Evolutionary conservation across 2,329 filamentous ascomycete species (phyloP), one percentile per base, ranked within the genome.

Genomic region (Myriosclerotinia duriaeana): DNA sequence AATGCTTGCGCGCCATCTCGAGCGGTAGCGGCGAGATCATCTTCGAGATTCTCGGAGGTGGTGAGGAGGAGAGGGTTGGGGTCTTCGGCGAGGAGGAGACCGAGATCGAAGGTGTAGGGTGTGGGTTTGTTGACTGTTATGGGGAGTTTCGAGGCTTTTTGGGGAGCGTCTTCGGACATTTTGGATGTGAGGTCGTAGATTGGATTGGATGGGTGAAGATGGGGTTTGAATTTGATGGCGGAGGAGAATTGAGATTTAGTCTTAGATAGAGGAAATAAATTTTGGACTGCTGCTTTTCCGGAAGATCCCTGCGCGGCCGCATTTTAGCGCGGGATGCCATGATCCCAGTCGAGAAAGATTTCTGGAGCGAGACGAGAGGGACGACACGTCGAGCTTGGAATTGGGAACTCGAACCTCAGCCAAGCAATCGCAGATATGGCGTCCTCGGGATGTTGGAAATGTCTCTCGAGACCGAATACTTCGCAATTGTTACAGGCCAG

Each of bases 1-100:
- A 99, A 87, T 40, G 87, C 88, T 81, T 99, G 95, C 15, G 93
- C 92, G 78, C 92, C 93, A 79, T 97, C 92, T 75, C 93, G 91
- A 65, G 95, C 93, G 30, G 88, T 87, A 52, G 85, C 80, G 69
- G 89, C 84, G 68, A 98, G 88, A 67, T 86, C 85, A 38, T 83
- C 80, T 78, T 97, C 92, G 70, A 88, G 79, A 48, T 81, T 75
- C 40, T 78, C 70, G 64, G 73, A 67, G 68, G 79, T 79, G 61
- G 85, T 79, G 69, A 87, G 79, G 59, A 84, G 80, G 62, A 95
- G 81, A 2, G 94, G 92, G 80, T 97, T 98, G 50, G 93, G 86
- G 80, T 98, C 95, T 76, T 89, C 88, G 78, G 88, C 90, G 76
- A 96, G 85, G 64, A 98, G 88, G 76, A 96, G 88, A 72, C 93